These are phyloP conservation scores for Starmerella etchellsii DNA, from an alignment of 805 yeast species.

Conservation along the genomic window DNA sequence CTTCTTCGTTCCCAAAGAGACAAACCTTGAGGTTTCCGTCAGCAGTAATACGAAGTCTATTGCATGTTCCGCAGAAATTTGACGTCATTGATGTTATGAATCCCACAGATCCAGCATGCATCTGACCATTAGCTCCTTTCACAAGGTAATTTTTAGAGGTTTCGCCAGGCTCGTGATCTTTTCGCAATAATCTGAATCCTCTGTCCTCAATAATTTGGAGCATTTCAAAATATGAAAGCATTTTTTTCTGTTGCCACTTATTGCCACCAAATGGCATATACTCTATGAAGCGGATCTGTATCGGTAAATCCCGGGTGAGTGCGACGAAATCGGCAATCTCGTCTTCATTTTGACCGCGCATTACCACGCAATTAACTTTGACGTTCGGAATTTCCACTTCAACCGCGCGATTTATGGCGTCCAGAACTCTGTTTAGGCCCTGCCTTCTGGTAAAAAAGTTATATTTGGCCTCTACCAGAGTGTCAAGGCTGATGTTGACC, in stretches of 20 bases:
- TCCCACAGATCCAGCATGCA: constrained; percentile 35
- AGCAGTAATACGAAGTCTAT: constrained; percentile 38
- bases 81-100: constrained; percentile 46
- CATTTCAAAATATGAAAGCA: constrained; percentile 37
- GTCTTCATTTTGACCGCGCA: constrained; percentile 40
- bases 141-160: constrained; percentile 37
- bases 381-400: constrained; percentile 35
- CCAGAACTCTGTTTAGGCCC: constrained; percentile 36
- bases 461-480: constrained; percentile 41
- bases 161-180: constrained; percentile 30
- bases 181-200: constrained; percentile 11
- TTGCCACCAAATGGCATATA: constrained; percentile 50
- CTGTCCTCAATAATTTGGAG: constrained; percentile 24
- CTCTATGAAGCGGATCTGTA: constrained; percentile 43
- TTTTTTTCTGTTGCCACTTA: constrained; percentile 36
- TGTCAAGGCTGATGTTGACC: constrained; percentile 38
- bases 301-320: constrained; percentile 29
- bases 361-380: constrained; percentile 39
- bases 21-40: constrained; percentile 47
- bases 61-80: constrained; percentile 40
- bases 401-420: constrained; percentile 34
- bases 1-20: constrained; percentile 41
- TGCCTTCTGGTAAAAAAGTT: constrained; percentile 37
- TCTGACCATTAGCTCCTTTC: constrained; percentile 23
- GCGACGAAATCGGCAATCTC: constrained; percentile 38